phyloP scores from a whole-genome alignment of 2,329 filamentous ascomycete genomes.

The Rugonectria rugulosa region DNA sequence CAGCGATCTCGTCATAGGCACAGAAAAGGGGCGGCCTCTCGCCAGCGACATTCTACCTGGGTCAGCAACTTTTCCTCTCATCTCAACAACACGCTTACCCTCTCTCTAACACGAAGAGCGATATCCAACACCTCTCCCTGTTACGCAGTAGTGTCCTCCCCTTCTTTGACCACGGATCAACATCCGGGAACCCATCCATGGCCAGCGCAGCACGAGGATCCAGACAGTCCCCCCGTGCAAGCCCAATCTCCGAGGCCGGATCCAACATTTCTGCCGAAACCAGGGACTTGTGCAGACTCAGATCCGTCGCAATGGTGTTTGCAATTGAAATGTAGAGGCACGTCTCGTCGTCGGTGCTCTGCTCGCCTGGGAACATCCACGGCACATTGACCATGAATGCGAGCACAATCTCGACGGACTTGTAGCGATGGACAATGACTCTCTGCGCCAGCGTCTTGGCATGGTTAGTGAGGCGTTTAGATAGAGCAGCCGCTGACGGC shows the following conservation, averaged over 20 bases:
- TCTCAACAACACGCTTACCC: too few relatives aligned
- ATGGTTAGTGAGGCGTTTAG: conserved; percentile 71
- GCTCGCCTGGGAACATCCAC: conserved; percentile 74
- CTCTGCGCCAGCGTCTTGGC: conserved; percentile 68
- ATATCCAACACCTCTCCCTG: conserved; percentile 74
- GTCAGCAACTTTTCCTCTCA: neutral
- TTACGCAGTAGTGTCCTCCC: conserved; percentile 69
- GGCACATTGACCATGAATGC: conserved; percentile 80
- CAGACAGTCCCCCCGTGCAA: conserved; percentile 74
- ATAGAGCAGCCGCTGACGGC: conserved; percentile 68
- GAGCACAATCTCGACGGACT: conserved; percentile 77
- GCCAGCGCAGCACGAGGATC: conserved; percentile 69
- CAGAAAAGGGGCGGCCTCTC: conserved; percentile 71
- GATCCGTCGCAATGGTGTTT: conserved; percentile 71
- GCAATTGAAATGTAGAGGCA: conserved; percentile 76
- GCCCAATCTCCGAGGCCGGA: conserved; percentile 52
- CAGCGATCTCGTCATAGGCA: conserved; percentile 71
- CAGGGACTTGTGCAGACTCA: conserved; percentile 75
- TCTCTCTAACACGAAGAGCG: conserved; percentile 75
- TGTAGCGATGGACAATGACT: conserved; percentile 67
- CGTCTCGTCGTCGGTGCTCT: conserved; percentile 76
- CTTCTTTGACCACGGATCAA: conserved; percentile 66
- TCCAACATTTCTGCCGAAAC: conserved; percentile 59
- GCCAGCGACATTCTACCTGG: conserved; percentile 68
- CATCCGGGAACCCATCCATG: conserved; percentile 71